Conservation (phyloP, 805 yeast genomes). For the Sugiyamaella americana region DNA sequence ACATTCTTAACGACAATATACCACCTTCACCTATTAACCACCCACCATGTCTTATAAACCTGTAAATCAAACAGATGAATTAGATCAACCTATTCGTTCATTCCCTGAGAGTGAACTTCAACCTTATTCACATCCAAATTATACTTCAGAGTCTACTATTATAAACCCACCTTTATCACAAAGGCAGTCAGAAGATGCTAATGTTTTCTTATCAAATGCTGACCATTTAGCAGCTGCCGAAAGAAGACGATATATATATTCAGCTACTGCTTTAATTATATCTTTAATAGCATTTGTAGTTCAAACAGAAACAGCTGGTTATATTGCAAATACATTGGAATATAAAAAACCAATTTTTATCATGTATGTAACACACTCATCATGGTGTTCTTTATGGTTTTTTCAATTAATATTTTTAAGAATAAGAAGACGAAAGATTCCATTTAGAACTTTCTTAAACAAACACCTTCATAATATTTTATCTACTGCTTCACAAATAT, state of each 20-base stretch:
- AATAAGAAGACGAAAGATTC: slow-evolving; percentile 37
- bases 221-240: slow-evolving; percentile 7
- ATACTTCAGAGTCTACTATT: no score
- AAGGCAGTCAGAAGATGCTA: background rate
- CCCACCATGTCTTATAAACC: background rate
- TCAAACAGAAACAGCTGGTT: slow-evolving; percentile 77
- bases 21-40: no score
- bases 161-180: no score
- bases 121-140: no score
- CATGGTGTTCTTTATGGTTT: slow-evolving; percentile 73
- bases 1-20: no score
- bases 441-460: slow-evolving; percentile 18
- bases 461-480: slow-evolving; percentile 18
- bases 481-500: slow-evolving; percentile 23
- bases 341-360: slow-evolving; percentile 67
- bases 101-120: no score
- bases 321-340: slow-evolving; percentile 48
- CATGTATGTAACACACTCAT: slow-evolving; percentile 61
- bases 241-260: slow-evolving; percentile 34
- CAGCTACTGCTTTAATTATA: slow-evolving; percentile 41
- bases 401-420: slow-evolving; percentile 51
- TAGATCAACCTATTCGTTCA: no score
- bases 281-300: slow-evolving; percentile 59
- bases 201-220: background rate
- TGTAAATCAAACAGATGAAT: background rate